Evolutionary conservation across 1,139 yeast species (phyloP).

Genomic region (Candida smagusa): DNA sequence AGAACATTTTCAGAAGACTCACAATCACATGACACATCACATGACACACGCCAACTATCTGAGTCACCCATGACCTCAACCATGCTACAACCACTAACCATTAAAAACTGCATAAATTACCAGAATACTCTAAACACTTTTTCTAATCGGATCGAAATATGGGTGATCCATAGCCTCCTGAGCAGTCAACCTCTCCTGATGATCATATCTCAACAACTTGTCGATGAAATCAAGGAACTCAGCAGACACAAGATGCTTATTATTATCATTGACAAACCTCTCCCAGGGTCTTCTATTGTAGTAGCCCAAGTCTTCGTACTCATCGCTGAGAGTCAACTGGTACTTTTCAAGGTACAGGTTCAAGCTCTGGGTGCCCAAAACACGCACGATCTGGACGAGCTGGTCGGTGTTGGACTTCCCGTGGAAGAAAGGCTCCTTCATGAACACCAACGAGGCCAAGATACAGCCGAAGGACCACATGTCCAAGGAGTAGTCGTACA

Average conservation of each 20-base stretch:
- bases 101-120: too few species aligned
- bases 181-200: constrained; percentile 92
- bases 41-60: too few species aligned
- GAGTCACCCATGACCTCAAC: too few species aligned
- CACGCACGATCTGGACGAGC: constrained; percentile 89
- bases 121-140: background rate
- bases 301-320: constrained; percentile 78
- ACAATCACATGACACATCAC: too few species aligned
- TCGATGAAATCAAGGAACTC: constrained; percentile 84
- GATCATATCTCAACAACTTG: constrained; percentile 82
- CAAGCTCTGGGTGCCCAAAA: constrained; percentile 86
- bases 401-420: constrained; percentile 97
- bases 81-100: too few species aligned
- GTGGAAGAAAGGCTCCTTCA: constrained; percentile 96
- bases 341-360: constrained; percentile 73
- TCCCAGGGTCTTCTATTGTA: constrained; percentile 90
- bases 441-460: constrained; percentile 95
- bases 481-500: constrained; percentile 92
- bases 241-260: constrained; percentile 62
- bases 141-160: constrained; percentile 46
- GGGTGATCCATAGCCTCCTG: constrained; percentile 91
- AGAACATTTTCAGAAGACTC: too few species aligned
- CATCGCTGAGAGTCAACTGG: constrained; percentile 70
- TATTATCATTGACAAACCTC: constrained; percentile 70
- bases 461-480: constrained; percentile 97